These are phyloP conservation scores for Sphaerobolus stellatus DNA, from an alignment of 1,284 basidiomycete genomes.

Conservation along the genomic window DNA sequence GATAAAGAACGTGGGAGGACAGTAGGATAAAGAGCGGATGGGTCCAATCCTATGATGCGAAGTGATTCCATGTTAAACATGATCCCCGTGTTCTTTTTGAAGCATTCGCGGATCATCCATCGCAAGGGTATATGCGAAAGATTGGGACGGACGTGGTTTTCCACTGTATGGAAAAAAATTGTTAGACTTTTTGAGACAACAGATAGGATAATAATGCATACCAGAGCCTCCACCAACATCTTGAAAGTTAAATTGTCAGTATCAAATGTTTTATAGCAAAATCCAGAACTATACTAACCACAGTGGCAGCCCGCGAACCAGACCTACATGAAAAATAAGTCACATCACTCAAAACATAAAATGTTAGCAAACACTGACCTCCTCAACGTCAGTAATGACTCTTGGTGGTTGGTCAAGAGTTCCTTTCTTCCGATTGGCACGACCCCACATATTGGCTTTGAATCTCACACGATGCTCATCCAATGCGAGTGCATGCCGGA, in stretches of 20 bases:
- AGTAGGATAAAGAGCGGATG: no score
- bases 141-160: constrained; percentile 17
- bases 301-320: constrained; percentile 18
- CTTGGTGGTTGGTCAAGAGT: not conserved
- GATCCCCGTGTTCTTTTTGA: constrained; percentile 24
- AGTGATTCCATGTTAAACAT: constrained; percentile 3
- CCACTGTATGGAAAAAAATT: no score
- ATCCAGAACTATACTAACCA: not conserved
- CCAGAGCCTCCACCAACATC: constrained; percentile 30
- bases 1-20: no score
- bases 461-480: constrained; percentile 32
- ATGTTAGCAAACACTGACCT: not conserved
- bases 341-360: not conserved
- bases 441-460: constrained; percentile 20
- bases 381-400: not conserved
- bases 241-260: constrained; percentile 1
- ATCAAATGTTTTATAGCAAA: not conserved
- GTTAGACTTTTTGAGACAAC: no score
- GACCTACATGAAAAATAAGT: constrained; percentile 7
- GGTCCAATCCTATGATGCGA: not conserved
- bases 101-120: constrained; percentile 29
- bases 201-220: no score
- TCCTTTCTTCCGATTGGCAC: not conserved
- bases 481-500: constrained; percentile 30
- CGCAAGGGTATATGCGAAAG: constrained; percentile 25